These are phyloP conservation scores for Apiospora malaysiana DNA, from an alignment of 2,329 filamentous ascomycete genomes.

Conservation along the genomic window DNA sequence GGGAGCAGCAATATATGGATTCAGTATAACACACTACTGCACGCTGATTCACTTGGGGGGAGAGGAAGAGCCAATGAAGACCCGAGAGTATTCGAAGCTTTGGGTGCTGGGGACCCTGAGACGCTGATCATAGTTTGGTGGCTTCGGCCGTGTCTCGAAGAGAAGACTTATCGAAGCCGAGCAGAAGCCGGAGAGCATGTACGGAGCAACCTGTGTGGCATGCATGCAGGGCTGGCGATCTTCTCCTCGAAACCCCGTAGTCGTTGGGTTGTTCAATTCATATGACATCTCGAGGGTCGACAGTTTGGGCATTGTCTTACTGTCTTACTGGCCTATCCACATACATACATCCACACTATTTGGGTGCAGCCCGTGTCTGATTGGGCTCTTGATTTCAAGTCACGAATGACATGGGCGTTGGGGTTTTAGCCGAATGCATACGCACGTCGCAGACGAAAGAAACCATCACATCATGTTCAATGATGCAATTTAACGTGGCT, in stretches of 20 bases:
- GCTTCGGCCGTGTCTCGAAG: constrained; percentile 14
- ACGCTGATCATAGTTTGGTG: constrained; percentile 13
- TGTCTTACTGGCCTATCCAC: no score
- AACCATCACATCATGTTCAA: constrained; percentile 15
- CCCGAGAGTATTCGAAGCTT: neutral
- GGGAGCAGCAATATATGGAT: constrained; percentile 6
- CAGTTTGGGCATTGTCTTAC: neutral
- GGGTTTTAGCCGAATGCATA: constrained; percentile 4
- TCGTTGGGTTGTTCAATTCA: neutral
- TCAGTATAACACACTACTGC: constrained; percentile 7
- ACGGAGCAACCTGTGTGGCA: neutral
- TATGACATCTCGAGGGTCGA: neutral
- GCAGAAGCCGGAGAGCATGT: neutral
- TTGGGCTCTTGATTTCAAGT: neutral
- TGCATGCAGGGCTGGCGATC: constrained; percentile 1
- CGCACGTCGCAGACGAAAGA: neutral
- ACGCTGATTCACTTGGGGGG: neutral
- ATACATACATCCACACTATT: neutral
- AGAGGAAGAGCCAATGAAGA: constrained; percentile 5
- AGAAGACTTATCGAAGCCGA: constrained; percentile 7
- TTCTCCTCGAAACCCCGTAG: neutral
- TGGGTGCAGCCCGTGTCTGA: neutral
- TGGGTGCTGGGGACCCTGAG: neutral
- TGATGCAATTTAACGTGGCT: constrained; percentile 16
- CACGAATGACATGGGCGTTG: neutral